Evolutionary conservation across 192 early-diverging fungal genomes (phyloP), one percentile per base, ranked within the genome.

Genomic region (Backusella morwellensis): DNA sequence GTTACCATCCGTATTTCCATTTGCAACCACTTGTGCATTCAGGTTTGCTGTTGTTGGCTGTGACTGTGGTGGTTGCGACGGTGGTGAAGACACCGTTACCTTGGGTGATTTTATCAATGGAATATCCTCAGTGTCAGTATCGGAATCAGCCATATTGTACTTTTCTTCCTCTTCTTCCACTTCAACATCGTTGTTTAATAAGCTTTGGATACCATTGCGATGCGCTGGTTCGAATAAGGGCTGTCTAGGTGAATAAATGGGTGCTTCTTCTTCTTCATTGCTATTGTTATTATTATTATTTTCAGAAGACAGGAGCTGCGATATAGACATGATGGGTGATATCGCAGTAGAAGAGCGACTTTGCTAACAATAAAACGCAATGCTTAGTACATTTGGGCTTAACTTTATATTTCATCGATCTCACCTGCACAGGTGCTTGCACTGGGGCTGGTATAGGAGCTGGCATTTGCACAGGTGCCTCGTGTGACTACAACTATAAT

Each of bases 111-210:
- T 11, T 17, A 72, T 66, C 2, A 73, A 19, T n/a, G 72, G 50
- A 69, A 77, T 77, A 34, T 77, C 75, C 41, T 76, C 70, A 6
- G 75, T 80, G 35, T 77, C 80, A 3, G 71, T 79, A 35, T 79
- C 78, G 12, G 78, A 75, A 54, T 79, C 78, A n/a, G 78, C 73
- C 44, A 73, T 75, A 19, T 77, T 36, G 3, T 71, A 69, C 7
- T 29, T 56, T n/a, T 59, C 68, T 41, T 59, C 47, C 3, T 34
- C 41, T 35, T 26, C n/a, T 19, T 76, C 67, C 14, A 35, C 75
- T 17, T 50, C 47, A 50, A 54, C 29, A 14, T 70, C 63, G 35
- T 72, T 70, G 35, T 81, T 81, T 14, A 81, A 32, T 19, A 81
- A 17, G 32, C 35, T 77, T 32, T 77, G 74, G 34, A 81, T 77